These are phyloP conservation scores for Eucalyptus paniculata DNA, from an alignment of 345 rosid genomes.

Conservation along the genomic window DNA sequence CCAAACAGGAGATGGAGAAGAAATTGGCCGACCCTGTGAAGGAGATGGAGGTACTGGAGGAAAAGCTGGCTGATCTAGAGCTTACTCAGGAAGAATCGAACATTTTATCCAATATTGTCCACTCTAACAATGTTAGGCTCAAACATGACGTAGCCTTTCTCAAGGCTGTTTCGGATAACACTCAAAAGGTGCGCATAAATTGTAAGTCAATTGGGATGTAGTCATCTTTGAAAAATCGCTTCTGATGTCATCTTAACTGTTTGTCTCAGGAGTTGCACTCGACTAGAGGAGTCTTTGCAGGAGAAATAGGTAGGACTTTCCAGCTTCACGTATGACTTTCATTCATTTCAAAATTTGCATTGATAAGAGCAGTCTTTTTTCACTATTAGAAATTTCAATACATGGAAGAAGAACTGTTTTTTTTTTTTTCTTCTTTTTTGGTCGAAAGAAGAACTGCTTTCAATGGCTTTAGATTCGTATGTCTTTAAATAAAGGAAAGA, in stretches of 20 bases:
- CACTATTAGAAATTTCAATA: not conserved
- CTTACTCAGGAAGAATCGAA: constrained; percentile 57
- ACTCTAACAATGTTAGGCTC: constrained; percentile 87
- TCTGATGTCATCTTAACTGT: not conserved
- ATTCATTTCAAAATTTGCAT: not conserved
- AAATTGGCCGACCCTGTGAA: constrained; percentile 41
- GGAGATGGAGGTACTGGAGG: constrained; percentile 81
- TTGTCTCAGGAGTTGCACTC: constrained; percentile 69
- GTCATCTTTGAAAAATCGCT: not conserved
- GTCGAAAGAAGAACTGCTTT: not conserved
- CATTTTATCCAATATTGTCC: constrained; percentile 78
- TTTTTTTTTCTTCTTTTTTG: too few relatives aligned
- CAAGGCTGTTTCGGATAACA: constrained; percentile 89
- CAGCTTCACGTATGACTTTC: constrained; percentile 53
- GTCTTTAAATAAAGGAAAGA: not conserved
- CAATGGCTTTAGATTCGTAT: not conserved
- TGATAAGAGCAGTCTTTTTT: not conserved
- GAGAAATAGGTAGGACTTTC: constrained; percentile 91
- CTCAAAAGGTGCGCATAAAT: constrained; percentile 47
- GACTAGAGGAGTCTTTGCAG: constrained; percentile 88
- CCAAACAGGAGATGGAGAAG: constrained; percentile 81
- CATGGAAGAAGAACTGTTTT: not conserved
- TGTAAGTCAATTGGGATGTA: not conserved
- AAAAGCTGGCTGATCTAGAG: constrained; percentile 65
- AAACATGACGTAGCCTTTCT: constrained; percentile 95